These are phyloP conservation scores for Gentiana macrophylla DNA, from an alignment of 257 asterid species.

Conservation along the genomic window DNA sequence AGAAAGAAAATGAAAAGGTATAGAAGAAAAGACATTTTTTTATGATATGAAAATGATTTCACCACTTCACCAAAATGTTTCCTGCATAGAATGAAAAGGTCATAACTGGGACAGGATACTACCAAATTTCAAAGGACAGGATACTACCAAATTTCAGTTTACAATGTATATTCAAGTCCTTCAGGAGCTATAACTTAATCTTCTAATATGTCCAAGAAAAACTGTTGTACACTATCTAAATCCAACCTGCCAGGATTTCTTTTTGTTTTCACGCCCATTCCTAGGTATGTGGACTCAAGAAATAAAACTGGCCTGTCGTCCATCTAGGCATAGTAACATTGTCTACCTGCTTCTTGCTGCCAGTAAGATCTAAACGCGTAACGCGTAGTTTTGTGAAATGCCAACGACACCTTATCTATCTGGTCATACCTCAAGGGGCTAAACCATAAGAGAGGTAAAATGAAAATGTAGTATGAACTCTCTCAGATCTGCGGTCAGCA, in stretches of 20 bases:
- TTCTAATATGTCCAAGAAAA: no score
- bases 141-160: background rate
- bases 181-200: constrained; percentile 1
- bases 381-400: no score
- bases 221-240: background rate
- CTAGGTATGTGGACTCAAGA: background rate
- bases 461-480: background rate
- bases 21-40: background rate
- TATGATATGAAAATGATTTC: background rate
- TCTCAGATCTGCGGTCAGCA: background rate
- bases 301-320: background rate
- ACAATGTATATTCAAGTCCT: background rate
- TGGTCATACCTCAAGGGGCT: no score
- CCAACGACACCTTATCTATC: no score
- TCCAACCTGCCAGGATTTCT: background rate
- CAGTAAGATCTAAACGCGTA: no score
- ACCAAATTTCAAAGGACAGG: no score
- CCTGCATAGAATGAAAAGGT: background rate
- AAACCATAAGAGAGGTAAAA: background rate
- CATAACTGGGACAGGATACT: background rate
- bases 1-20: background rate
- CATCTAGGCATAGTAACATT: background rate
- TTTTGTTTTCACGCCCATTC: background rate
- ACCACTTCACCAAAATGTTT: background rate
- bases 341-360: no score